Base-by-base conservation (phyloP, 1,284 basidiomycete genomes). In the Trichosporon sp. region DNA sequence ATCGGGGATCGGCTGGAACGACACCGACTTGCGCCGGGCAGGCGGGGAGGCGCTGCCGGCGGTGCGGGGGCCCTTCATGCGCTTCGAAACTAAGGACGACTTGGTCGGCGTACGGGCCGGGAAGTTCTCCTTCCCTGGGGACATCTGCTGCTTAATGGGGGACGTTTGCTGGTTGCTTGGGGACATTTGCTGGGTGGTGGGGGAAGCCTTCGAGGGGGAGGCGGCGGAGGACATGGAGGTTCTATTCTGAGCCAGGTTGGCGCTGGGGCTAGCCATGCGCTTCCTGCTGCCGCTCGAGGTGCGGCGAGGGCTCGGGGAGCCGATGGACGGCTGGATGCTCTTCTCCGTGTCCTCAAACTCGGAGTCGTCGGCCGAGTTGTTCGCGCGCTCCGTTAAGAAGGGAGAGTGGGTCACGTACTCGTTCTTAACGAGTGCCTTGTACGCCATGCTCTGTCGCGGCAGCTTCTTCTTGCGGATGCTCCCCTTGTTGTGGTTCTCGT, bases 341-440 rank as follows among this genome's bases (percentile, higher is more conserved):
- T 15, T 68, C 64, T 15, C 53, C 42, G 6, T 65, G 4, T 35
- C 42, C 23, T 38, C 62, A 47, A 53, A 34, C 23, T 62, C 38
- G 35, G 64, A 56, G 25, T 47, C 38, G n/a, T 60, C 56, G 27
- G 56, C 56, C 47, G 68, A 32, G 51, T 71, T 66, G 63, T 65
- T 47, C 12, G 35, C 23, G 12, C 69, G 67, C 32, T 73, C 71
- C 27, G 67, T 78, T 65, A 86, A 87, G 85, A 95, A 95, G n/a
- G 92, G 92, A 75, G 91, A 93, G 83, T 91, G 92, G 27, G 89
- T 89, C 58, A 95, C 93, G 11, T 89, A 89, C 77, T 91, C 91
- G 74, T 87, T 89, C 80, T 91, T 86, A 0, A 89, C 86, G 42
- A 94, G 87, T 31, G 88, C 88, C 76, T 91, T 89, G 74, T 92